Percentiles rank a stretch among this genome's conserved stretches.
Conservation (phyloP, 768 basidiomycete genomes). For the Amanita phalloides region DNA sequence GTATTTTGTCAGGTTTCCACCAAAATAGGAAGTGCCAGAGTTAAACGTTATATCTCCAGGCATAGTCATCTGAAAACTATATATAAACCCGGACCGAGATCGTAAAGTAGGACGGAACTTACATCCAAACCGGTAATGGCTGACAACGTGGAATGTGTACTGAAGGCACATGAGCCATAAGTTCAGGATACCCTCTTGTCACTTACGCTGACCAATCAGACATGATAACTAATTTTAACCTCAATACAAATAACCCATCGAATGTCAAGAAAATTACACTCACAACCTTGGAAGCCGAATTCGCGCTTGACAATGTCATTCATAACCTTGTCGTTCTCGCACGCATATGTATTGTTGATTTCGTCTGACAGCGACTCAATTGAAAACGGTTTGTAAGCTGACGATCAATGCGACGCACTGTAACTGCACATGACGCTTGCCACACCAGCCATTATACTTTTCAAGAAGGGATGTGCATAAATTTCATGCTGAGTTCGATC, state of each 20-base stretch:
- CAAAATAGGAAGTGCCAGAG: slow-evolving; percentile 48
- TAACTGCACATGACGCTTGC: slow-evolving; percentile 71
- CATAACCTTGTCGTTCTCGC: slow-evolving; percentile 60
- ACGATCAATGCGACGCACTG: slow-evolving; percentile 27
- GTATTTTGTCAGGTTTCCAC: slow-evolving; percentile 53
- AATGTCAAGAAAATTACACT: slow-evolving; percentile 12
- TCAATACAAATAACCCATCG: neutral
- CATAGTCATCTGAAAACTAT: slow-evolving; percentile 51
- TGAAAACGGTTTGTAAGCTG: neutral
- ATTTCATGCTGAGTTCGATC: slow-evolving; percentile 75
- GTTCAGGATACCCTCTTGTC: neutral
- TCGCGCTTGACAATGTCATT: slow-evolving; percentile 72
- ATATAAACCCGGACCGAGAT: neutral
- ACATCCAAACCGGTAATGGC: slow-evolving; percentile 58
- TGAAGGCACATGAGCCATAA: slow-evolving; percentile 6
- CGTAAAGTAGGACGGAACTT: slow-evolving; percentile 11
- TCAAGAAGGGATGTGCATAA: slow-evolving; percentile 60
- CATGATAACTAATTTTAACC: slow-evolving; percentile 38
- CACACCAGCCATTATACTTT: slow-evolving; percentile 65
- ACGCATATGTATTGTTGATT: slow-evolving; percentile 63
- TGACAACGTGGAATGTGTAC: slow-evolving; percentile 48
- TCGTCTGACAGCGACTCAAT: slow-evolving; percentile 30
- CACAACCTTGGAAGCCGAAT: slow-evolving; percentile 68
- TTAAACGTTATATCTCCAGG: slow-evolving; percentile 45
- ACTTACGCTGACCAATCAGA: slow-evolving; percentile 62